These are phyloP conservation scores for Naganishia kalamii DNA, from an alignment of 768 basidiomycete genomes.

Conservation along the genomic window DNA sequence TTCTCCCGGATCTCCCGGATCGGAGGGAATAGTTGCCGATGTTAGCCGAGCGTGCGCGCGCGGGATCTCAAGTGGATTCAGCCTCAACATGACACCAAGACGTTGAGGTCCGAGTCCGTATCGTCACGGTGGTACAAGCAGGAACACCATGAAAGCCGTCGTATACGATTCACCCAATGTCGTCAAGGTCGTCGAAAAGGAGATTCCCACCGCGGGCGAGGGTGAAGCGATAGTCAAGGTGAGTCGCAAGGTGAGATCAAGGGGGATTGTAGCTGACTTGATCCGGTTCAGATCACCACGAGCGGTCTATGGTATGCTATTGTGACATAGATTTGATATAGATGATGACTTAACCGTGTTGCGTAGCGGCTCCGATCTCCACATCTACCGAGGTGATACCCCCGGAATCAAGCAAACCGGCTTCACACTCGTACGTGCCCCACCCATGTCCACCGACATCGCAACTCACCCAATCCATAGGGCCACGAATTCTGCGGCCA, in stretches of 20 bases:
- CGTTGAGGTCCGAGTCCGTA: too few relatives aligned
- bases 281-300: slow-evolving; percentile 2
- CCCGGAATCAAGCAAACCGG: slow-evolving; percentile 9
- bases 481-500: slow-evolving; percentile 27
- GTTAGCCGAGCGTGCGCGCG: too few relatives aligned
- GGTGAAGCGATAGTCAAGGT: slow-evolving; percentile 25
- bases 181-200: slow-evolving; percentile 23
- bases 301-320: slow-evolving; percentile 23
- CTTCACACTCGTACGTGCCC: slow-evolving; percentile 21
- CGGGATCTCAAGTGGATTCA: too few relatives aligned
- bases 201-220: slow-evolving; percentile 12
- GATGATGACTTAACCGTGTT: neutral
- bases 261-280: too few relatives aligned
- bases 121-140: too few relatives aligned
- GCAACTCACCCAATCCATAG: neutral
- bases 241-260: neutral
- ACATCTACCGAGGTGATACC: slow-evolving; percentile 20
- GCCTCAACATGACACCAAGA: too few relatives aligned
- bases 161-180: slow-evolving; percentile 10
- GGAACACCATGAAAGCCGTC: slow-evolving; percentile 21
- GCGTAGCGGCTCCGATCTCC: slow-evolving; percentile 21
- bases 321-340: neutral
- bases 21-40: too few relatives aligned
- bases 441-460: neutral
- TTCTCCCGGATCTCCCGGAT: too few relatives aligned